Conservation (phyloP, 2,329 filamentous ascomycete species). For the Plenodomus tracheiphilus region DNA sequence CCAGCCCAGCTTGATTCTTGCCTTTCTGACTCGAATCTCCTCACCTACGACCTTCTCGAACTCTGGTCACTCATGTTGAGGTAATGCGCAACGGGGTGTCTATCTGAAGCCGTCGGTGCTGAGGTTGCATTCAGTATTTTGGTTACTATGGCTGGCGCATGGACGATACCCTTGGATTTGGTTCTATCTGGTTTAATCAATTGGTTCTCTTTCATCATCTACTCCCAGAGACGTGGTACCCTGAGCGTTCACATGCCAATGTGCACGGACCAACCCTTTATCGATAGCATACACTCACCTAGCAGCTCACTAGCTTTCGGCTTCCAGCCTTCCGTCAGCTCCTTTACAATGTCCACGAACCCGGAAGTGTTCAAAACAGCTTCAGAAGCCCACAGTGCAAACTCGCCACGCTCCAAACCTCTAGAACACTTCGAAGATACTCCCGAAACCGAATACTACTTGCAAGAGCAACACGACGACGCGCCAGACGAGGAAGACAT, state of each 20-base stretch:
- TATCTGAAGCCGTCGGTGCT: too few species aligned
- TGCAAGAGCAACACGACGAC: constrained; percentile 25
- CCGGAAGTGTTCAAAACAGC: constrained; percentile 22
- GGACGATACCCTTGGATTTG: constrained; percentile 27
- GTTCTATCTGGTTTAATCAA: neutral
- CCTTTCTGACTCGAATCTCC: neutral
- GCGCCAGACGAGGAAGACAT: constrained; percentile 34
- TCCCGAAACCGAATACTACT: constrained; percentile 20
- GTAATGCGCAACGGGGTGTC: too few species aligned
- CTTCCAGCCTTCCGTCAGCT: constrained; percentile 19
- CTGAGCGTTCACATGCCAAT: neutral
- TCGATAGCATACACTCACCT: constrained; percentile 21
- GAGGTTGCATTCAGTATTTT: neutral
- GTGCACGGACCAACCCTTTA: constrained; percentile 27
- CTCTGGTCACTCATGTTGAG: neutral
- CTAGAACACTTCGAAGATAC: constrained; percentile 28
- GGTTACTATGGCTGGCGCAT: constrained; percentile 18
- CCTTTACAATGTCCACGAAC: constrained; percentile 34
- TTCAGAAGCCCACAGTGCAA: constrained; percentile 17
- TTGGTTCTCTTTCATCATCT: neutral
- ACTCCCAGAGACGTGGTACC: neutral
- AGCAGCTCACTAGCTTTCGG: constrained; percentile 26
- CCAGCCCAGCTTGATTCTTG: constrained; percentile 17
- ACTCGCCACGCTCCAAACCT: constrained; percentile 32
- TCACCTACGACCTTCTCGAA: neutral